Percentiles rank a stretch among this genome's conserved stretches.
Conservation (phyloP, 176 grass and related monocot species). For the Canna indica region DNA sequence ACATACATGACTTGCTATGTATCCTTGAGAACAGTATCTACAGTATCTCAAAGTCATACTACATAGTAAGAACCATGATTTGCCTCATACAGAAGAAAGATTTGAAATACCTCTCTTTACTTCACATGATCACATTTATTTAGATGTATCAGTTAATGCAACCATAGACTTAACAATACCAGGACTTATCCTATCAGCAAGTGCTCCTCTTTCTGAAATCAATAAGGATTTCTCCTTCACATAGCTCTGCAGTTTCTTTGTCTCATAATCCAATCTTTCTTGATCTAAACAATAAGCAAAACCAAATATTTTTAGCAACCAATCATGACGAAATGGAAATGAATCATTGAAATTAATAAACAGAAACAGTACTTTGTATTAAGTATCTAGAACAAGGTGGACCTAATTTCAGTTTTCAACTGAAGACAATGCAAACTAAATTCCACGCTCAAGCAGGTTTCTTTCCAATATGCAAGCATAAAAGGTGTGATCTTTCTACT, state of each 20-base stretch:
- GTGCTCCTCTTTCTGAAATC: constrained; percentile 80
- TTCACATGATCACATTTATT: constrained; percentile 6
- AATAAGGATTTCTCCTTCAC: constrained; percentile 73
- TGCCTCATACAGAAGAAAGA: too few species aligned
- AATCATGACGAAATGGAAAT: background rate
- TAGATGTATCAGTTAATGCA: constrained; percentile 48
- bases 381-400: too few species aligned
- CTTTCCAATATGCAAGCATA: background rate
- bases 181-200: constrained; percentile 44
- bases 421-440: too few species aligned
- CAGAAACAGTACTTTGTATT: background rate
- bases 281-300: constrained; percentile 45
- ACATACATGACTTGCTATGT: too few species aligned
- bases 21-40: too few species aligned
- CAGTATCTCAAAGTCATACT: too few species aligned
- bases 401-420: too few species aligned
- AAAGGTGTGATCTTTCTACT: background rate
- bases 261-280: constrained; percentile 53
- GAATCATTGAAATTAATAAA: background rate
- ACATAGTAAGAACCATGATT: too few species aligned
- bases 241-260: constrained; percentile 82
- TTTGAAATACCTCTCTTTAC: too few species aligned
- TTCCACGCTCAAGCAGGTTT: background rate
- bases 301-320: background rate
- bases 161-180: constrained; percentile 57